A percentile compares a stretch with the other conserved stretches of the same genome.
Evolutionary conservation across 345 rosid species (phyloP).

Genomic region (Theobroma cacao): DNA sequence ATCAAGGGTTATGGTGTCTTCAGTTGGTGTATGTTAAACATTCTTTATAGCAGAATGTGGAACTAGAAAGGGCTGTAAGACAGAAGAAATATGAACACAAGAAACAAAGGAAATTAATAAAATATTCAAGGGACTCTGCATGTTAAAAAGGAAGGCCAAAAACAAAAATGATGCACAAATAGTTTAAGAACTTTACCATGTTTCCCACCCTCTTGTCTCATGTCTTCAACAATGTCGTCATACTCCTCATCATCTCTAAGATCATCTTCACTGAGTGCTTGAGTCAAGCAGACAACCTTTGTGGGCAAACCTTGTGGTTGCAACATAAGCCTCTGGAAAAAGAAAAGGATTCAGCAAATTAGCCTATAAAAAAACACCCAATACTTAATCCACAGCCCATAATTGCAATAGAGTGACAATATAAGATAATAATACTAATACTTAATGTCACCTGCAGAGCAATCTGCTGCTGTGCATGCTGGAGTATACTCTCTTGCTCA

Average conservation of each 20-base stretch:
- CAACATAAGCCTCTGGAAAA: slow-evolving; percentile 69
- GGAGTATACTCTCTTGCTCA: slow-evolving; percentile 81
- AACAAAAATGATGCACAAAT: neutral
- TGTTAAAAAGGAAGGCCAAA: neutral
- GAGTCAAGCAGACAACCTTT: slow-evolving; percentile 84
- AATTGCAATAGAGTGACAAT: neutral
- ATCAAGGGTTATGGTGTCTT: slow-evolving; percentile 61
- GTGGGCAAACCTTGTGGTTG: slow-evolving; percentile 72
- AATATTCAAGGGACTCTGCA: slow-evolving; percentile 11
- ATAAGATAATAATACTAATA: neutral
- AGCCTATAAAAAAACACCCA: neutral
- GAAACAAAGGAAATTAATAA: slow-evolving; percentile 43
- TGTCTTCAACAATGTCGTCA: slow-evolving; percentile 87
- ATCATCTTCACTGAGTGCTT: slow-evolving; percentile 76
- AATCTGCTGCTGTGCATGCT: slow-evolving; percentile 97
- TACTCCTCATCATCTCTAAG: slow-evolving; percentile 79
- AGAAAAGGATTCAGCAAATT: neutral
- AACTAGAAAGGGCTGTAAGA: slow-evolving; percentile 67
- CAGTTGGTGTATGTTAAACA: slow-evolving; percentile 61
- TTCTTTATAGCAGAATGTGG: slow-evolving; percentile 63
- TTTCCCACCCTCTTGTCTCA: slow-evolving; percentile 82
- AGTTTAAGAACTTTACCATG: slow-evolving; percentile 57
- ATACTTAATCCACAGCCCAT: neutral
- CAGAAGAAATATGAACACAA: slow-evolving; percentile 74
- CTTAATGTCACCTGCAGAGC: slow-evolving; percentile 71